These are phyloP conservation scores for Houttuynia cordata DNA, from an alignment of 164 flowering plant species.

Conservation along the genomic window DNA sequence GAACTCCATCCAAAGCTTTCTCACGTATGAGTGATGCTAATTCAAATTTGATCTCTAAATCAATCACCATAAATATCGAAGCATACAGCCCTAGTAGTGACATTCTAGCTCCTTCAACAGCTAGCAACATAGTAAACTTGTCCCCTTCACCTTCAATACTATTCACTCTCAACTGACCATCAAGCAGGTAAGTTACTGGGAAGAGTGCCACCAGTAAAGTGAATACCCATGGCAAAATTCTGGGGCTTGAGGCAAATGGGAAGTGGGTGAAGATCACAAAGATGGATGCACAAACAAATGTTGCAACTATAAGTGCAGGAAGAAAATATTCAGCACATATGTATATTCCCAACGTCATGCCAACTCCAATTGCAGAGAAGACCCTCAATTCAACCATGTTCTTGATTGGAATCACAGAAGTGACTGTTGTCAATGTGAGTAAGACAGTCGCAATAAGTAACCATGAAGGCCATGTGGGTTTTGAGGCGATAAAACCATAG, in stretches of 20 bases:
- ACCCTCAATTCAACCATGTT: slow-evolving; percentile 79
- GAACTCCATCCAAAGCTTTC: no score
- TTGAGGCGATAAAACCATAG: slow-evolving; percentile 76
- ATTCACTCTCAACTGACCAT: slow-evolving; percentile 74
- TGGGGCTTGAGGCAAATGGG: slow-evolving; percentile 98
- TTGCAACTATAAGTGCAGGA: slow-evolving; percentile 60
- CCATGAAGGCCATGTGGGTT: no score
- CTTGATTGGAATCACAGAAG: slow-evolving; percentile 77
- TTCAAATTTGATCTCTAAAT: no score
- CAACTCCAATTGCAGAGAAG: no score
- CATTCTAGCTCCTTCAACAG: slow-evolving; percentile 95
- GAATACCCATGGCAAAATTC: no score
- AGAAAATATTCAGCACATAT: slow-evolving; percentile 88
- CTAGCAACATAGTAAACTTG: slow-evolving; percentile 59
- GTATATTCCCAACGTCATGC: slow-evolving; percentile 78
- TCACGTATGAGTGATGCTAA: no score
- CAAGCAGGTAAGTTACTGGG: slow-evolving; percentile 86
- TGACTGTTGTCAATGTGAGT: slow-evolving; percentile 64
- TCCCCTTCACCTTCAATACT: slow-evolving; percentile 36
- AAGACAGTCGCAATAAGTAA: no score
- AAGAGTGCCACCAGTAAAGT: slow-evolving; percentile 92
- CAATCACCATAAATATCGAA: no score
- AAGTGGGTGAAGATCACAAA: slow-evolving; percentile 88
- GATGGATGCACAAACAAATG: slow-evolving; percentile 76
- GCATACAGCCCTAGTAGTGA: no score